Base-by-base conservation (phyloP, 2,329 filamentous ascomycete genomes). In the Colletotrichum musicola region DNA sequence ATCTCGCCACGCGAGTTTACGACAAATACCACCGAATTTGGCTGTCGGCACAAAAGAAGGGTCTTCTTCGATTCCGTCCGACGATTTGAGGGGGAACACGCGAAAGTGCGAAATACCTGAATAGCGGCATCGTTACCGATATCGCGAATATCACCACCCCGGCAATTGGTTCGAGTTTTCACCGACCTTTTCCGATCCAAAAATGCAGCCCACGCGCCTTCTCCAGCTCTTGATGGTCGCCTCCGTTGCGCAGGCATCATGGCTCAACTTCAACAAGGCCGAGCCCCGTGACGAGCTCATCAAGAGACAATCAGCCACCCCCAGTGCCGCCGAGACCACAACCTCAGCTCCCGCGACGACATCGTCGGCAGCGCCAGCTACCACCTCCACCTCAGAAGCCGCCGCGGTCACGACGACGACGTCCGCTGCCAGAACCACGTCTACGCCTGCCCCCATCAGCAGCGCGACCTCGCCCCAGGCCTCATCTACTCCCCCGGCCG, bases 161-260 rank as follows among this genome's bases (percentile, higher is more conserved):
- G 16, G 10, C 18, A 40, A 10, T 10, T 40, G 16, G 7, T 20
- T 27, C 7, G 22, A 49, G 14, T 18, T 42, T 42, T 42, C 38
- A 42, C 16, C 44, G 16, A n/a, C 44, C 42, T 16, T 10, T 27
- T 27, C 40, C 13, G 22, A 68, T 53, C 46, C 76, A 79, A 59
- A 4, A 64, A 89, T 89, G 87, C 83, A 84, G 74, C 77, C 82
- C 30, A 78, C 77, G 62, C 81, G 81, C 65, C 72, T 84, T 57
- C 68, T 86, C 40, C 79, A 83, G 73, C 75, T 88, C 68, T 76
- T 88, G 64, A 74, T 87, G 70, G 77, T 86, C 72, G 84, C 83
- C 50, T 77, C 79, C 53, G 77, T 84, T 44, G 82, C 82, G 51
- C 84, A 87, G 73, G 86, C 80, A 59, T 75, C 77, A 30, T 75